Conservation (phyloP, 2,329 filamentous ascomycete species). For the Magnaporthiopsis rhizophila region DNA sequence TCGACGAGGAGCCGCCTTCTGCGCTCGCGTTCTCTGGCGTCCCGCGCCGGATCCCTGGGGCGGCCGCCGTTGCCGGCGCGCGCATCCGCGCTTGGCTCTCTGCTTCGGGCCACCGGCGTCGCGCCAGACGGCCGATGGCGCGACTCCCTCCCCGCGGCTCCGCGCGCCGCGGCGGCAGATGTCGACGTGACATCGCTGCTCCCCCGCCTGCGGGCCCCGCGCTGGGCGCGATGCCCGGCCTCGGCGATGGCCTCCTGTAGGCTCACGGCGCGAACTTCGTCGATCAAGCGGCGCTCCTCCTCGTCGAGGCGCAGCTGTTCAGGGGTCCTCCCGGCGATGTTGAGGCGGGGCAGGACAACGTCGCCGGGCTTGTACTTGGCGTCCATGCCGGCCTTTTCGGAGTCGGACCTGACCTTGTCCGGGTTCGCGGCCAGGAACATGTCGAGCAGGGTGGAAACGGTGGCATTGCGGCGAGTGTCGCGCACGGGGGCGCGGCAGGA, state of each 20-base stretch:
- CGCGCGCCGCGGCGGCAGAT: background rate
- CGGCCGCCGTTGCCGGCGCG: conserved; percentile 17
- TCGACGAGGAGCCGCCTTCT: conserved; percentile 21
- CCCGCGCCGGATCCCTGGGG: conserved; percentile 16
- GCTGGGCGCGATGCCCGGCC: conserved; percentile 16
- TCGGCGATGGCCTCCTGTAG: conserved; percentile 57
- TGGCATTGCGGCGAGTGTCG: conserved; percentile 83
- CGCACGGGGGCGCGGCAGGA: conserved; percentile 83
- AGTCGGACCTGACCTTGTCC: conserved; percentile 56
- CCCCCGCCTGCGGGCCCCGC: conserved; percentile 2
- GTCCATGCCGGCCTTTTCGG: conserved; percentile 70
- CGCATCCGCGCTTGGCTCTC: conserved; percentile 12
- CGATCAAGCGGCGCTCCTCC: conserved; percentile 61
- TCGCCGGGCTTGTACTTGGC: conserved; percentile 75
- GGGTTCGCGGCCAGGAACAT: conserved; percentile 81
- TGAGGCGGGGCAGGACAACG: conserved; percentile 61
- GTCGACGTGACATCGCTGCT: background rate
- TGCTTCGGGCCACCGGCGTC: background rate
- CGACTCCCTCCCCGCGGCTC: conserved; percentile 10
- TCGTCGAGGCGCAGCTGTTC: conserved; percentile 50
- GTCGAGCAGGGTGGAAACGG: conserved; percentile 80
- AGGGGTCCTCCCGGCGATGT: conserved; percentile 39
- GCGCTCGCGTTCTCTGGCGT: conserved; percentile 15
- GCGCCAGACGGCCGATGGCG: conserved; percentile 5
- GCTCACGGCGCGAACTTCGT: conserved; percentile 66